Percentiles rank a stretch among this genome's conserved stretches.
Conservation (phyloP, 2,329 filamentous ascomycete species). For the Tolypocladium amazonense region DNA sequence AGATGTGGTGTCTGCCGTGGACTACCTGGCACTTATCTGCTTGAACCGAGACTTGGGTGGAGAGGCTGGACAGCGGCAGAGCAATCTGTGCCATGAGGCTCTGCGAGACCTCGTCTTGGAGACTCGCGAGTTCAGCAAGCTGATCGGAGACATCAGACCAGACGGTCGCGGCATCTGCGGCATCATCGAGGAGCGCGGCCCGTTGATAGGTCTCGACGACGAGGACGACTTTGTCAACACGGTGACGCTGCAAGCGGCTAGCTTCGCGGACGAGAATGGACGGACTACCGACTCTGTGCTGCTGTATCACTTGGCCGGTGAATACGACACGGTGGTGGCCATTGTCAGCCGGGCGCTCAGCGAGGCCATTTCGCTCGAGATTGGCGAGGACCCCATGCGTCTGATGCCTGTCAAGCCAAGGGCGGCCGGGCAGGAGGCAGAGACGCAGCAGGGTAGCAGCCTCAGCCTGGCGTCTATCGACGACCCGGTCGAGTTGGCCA, state of each 20-base stretch:
- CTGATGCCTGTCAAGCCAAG: conserved; percentile 73
- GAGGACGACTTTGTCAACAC: conserved; percentile 78
- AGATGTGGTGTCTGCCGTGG: conserved; percentile 78
- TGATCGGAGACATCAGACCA: conserved; percentile 81
- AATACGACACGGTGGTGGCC: conserved; percentile 87
- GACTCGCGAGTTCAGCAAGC: conserved; percentile 86
- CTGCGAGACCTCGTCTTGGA: conserved; percentile 92
- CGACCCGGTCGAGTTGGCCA: conserved; percentile 48
- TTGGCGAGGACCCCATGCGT: conserved; percentile 70
- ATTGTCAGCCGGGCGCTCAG: conserved; percentile 87
- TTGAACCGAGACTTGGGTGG: conserved; percentile 77
- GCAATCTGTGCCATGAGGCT: conserved; percentile 79
- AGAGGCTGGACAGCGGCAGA: conserved; percentile 64
- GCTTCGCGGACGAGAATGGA: conserved; percentile 88
- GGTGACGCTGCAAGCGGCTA: conserved; percentile 88
- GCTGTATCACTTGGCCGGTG: conserved; percentile 85
- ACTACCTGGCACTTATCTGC: conserved; percentile 87
- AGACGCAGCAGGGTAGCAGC: conserved; percentile 36
- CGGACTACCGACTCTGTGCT: conserved; percentile 89
- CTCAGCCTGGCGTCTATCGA: conserved; percentile 50
- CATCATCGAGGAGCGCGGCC: conserved; percentile 74
- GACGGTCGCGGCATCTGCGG: conserved; percentile 81
- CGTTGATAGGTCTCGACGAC: conserved; percentile 68
- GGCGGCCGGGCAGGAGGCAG: conserved; percentile 27
- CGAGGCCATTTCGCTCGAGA: conserved; percentile 76